Conservation (phyloP, 2,329 filamentous ascomycete species). For the Tolypocladium inflatum region DNA sequence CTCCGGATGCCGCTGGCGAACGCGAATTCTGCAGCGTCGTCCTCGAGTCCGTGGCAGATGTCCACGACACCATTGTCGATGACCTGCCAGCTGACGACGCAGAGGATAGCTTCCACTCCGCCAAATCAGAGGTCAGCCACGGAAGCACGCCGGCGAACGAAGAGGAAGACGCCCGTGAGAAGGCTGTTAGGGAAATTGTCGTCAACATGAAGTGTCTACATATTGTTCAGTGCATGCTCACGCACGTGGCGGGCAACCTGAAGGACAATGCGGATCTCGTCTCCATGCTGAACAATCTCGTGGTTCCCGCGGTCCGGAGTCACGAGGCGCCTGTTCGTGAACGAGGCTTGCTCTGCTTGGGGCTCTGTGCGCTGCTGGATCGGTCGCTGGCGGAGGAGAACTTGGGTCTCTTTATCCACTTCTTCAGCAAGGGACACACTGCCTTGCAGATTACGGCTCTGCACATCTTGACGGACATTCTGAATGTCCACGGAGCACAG, state of each 20-base stretch:
- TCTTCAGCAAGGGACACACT: conserved; percentile 87
- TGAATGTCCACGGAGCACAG: conserved; percentile 78
- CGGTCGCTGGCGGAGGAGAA: conserved; percentile 89
- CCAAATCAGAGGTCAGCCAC: conserved; percentile 72
- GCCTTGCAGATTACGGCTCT: conserved; percentile 81
- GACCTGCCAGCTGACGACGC: conserved; percentile 49
- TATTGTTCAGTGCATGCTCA: conserved; percentile 94
- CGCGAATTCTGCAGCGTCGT: conserved; percentile 78
- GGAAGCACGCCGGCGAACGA: conserved; percentile 45
- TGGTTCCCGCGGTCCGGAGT: conserved; percentile 88
- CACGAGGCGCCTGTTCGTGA: conserved; percentile 91
- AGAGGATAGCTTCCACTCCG: conserved; percentile 81
- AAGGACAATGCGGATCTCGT: conserved; percentile 88
- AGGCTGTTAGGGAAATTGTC: conserved; percentile 82
- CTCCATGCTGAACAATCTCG: conserved; percentile 94
- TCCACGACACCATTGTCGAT: conserved; percentile 85
- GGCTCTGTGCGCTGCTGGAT: conserved; percentile 83
- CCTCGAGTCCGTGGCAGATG: conserved; percentile 88
- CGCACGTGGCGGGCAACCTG: conserved; percentile 80
- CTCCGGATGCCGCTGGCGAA: conserved; percentile 62
- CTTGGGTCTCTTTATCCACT: conserved; percentile 85
- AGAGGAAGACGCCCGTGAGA: conserved; percentile 59
- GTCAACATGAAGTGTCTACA: conserved; percentile 98
- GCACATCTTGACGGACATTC: conserved; percentile 86
- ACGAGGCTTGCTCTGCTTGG: conserved; percentile 78